Conservation (phyloP, 1,139 yeast species). For the Pichia sp. region DNA sequence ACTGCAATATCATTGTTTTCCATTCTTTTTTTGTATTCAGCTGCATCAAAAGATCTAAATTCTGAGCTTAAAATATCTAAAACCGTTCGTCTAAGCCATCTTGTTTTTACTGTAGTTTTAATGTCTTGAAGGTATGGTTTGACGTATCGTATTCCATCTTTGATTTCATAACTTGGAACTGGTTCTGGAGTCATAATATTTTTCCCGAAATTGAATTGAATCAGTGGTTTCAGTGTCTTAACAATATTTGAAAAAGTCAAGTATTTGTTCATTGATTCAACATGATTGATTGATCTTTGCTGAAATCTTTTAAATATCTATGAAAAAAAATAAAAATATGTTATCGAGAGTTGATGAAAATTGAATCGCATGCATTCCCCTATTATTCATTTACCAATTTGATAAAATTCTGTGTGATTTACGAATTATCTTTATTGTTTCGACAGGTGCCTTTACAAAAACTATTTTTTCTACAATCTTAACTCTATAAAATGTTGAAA, state of each 20-base stretch:
- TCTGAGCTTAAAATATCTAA: constrained; percentile 40
- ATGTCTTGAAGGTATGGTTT: constrained; percentile 40
- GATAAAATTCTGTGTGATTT: too few relatives aligned
- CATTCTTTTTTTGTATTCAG: constrained; percentile 22
- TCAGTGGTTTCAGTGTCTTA: too few relatives aligned
- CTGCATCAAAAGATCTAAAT: constrained; percentile 28
- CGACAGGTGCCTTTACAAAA: too few relatives aligned
- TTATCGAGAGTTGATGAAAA: not conserved
- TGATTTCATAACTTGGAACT: constrained; percentile 27
- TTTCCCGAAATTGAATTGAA: too few relatives aligned
- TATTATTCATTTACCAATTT: too few relatives aligned
- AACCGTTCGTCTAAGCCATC: constrained; percentile 45
- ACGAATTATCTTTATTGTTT: too few relatives aligned
- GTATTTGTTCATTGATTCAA: not conserved
- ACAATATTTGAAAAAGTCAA: too few relatives aligned
- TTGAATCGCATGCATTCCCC: too few relatives aligned
- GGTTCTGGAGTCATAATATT: not conserved
- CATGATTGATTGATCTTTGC: not conserved
- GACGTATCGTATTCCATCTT: constrained; percentile 41
- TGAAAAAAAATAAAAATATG: not conserved
- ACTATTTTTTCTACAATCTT: too few relatives aligned
- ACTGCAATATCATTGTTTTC: constrained; percentile 17
- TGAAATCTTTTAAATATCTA: not conserved
- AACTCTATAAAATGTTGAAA: not conserved
- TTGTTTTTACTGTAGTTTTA: constrained; percentile 39